Base-by-base conservation (phyloP, 345 rosid genomes). In the Acer yangbiense region DNA sequence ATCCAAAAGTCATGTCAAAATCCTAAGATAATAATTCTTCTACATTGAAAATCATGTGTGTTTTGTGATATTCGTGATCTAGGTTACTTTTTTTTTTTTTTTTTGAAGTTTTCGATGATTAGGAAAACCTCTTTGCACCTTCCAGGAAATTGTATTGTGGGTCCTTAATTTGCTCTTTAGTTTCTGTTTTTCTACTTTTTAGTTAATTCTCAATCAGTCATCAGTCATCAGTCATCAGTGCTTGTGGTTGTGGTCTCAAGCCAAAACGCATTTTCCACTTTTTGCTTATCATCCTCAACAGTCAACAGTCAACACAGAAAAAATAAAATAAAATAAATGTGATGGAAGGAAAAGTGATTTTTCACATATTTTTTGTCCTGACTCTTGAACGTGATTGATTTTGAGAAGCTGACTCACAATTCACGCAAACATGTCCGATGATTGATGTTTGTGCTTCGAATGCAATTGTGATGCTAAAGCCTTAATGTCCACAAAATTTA, bases 121-220 rank as follows among this genome's bases (percentile, higher is more conserved):
- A 8, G 2, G 46, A 43, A 79, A 69, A 50, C 55, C 68, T 77
- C 83, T 35, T 10, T 18, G 83, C 78, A 80, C 27, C 81, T 80
- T 80, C 86, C 62, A 52, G 32, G 83, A 80, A 83, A 77, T 52
- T 76, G 29, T 29, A 73, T 44, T 7, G 73, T 69, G 83, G 83
- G 81, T 64, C 78, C 81, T 32, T 35, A 35, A 35, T 35, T 61
- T 46, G 17, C n/a, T 0, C 65, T 27, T 18, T 25, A 29, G 0
- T 27, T 35, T 35, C 39, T 35, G 39, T 35, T 35, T 35, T 35
- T 35, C 39, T 6, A 35, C 39, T 35, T 35, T 54, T 54, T 54
- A 5, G n/a, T 54, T 14, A 54, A 3, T 54, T 54, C n/a, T 16
- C 57, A 48, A 48, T 48, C 54, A 12, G 14, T 29, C 32, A 29